Conservation (phyloP, 352 stramenopile species). For the Hyaloperonospora arabidopsidis region DNA sequence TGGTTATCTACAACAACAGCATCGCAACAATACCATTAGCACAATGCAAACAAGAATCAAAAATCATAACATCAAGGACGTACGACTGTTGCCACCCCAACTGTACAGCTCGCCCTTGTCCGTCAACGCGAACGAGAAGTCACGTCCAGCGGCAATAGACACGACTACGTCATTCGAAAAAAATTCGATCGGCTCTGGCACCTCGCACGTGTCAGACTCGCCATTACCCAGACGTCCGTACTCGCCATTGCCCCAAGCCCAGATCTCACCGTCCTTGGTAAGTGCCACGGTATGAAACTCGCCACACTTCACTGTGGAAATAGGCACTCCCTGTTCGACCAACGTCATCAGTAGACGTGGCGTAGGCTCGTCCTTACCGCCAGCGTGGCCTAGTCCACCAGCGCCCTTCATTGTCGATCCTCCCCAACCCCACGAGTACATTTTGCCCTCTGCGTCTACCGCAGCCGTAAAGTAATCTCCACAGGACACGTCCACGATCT, state of each 20-base stretch:
- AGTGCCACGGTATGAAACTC: constrained; percentile 88
- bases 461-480: constrained; percentile 83
- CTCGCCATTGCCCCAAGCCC: constrained; percentile 88
- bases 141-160: constrained; percentile 70
- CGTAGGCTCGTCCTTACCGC: constrained; percentile 63
- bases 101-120: constrained; percentile 81
- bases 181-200: constrained; percentile 79
- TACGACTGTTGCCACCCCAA: constrained; percentile 90
- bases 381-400: constrained; percentile 63
- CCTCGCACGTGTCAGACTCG: constrained; percentile 70
- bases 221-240: constrained; percentile 88
- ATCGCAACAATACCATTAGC: constrained; percentile 7
- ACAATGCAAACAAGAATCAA: constrained; percentile 1
- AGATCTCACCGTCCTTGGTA: constrained; percentile 84
- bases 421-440: constrained; percentile 89
- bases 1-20: constrained; percentile 61
- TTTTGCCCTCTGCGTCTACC: constrained; percentile 76
- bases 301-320: constrained; percentile 64
- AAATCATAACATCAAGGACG: constrained; percentile 18
- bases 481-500: constrained; percentile 79
- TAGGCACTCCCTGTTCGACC: constrained; percentile 76
- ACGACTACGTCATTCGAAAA: constrained; percentile 68
- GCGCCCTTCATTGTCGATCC: constrained; percentile 78
- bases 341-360: constrained; percentile 60
- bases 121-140: constrained; percentile 86